Percentiles rank a stretch among this genome's conserved stretches.
These are phyloP conservation scores for Kandelia obovata DNA, from an alignment of 345 rosid species.

Conservation along the genomic window DNA sequence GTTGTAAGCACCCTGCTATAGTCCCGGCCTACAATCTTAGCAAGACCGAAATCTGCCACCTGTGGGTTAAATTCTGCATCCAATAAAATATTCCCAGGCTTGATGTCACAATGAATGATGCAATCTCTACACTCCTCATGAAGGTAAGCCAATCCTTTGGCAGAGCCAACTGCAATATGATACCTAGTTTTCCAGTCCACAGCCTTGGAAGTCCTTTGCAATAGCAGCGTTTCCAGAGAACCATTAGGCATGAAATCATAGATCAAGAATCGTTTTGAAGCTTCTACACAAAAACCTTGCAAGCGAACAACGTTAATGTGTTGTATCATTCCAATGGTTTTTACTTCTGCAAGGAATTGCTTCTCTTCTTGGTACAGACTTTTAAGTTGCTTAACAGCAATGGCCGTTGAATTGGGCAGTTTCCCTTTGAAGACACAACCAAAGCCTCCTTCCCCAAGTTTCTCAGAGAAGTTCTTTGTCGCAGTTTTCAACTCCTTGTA, in stretches of 20 bases:
- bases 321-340: constrained; percentile 19
- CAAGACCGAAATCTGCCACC: constrained; percentile 66
- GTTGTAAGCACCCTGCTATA: constrained; percentile 68
- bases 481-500: constrained; percentile 14
- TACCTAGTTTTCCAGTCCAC: constrained; percentile 47
- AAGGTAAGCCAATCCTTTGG: constrained; percentile 64
- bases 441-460: constrained; percentile 26
- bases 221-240: constrained; percentile 13
- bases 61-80: constrained; percentile 54
- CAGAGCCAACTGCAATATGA: constrained; percentile 55
- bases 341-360: constrained; percentile 20
- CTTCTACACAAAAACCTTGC: constrained; percentile 14
- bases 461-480: constrained; percentile 2
- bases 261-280: constrained; percentile 4
- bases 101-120: constrained; percentile 74
- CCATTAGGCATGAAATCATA: constrained; percentile 27
- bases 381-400: constrained; percentile 24
- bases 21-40: constrained; percentile 65
- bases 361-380: constrained; percentile 22
- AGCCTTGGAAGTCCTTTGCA: constrained; percentile 2
- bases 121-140: constrained; percentile 26
- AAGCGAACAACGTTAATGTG: constrained; percentile 21
- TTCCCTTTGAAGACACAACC: constrained; percentile 27
- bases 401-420: constrained; percentile 10
- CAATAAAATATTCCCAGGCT: constrained; percentile 64